Conservation (phyloP, 768 basidiomycete genomes). For the Boletus rubroflammeus region DNA sequence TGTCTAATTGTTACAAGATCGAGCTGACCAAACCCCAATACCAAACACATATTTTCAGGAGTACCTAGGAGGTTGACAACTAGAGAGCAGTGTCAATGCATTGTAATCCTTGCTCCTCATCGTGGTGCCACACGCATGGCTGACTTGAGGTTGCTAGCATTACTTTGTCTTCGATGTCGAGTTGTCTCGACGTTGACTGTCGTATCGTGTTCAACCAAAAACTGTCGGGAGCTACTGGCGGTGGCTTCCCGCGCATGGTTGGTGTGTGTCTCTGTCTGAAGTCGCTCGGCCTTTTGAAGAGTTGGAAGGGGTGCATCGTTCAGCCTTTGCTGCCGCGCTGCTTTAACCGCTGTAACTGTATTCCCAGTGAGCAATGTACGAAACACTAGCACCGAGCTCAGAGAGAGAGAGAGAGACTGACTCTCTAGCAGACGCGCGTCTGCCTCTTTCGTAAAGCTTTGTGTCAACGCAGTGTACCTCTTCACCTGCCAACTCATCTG, state of each 20-base stretch:
- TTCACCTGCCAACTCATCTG: conserved; percentile 86
- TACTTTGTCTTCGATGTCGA: conserved; percentile 31
- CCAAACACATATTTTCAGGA: conserved; percentile 10
- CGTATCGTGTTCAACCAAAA: conserved; percentile 29
- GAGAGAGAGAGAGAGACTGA: conserved; percentile 26
- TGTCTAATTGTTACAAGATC: conserved; percentile 25
- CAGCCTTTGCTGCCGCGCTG: conserved; percentile 17
- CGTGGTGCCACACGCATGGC: conserved; percentile 34
- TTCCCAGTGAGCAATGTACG: conserved; percentile 5
- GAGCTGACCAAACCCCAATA: conserved; percentile 1
- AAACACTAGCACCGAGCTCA: background rate
- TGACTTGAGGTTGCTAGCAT: conserved; percentile 34
- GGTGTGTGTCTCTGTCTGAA: conserved; percentile 23
- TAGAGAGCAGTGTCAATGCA: background rate
- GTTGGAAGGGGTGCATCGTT: conserved; percentile 11
- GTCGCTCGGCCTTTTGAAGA: conserved; percentile 23
- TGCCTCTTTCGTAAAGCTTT: conserved; percentile 77
- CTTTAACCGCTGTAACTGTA: conserved; percentile 28
- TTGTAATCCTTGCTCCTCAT: conserved; percentile 7
- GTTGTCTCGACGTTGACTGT: conserved; percentile 27
- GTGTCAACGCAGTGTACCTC: conserved; percentile 73
- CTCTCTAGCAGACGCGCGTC: conserved; percentile 66
- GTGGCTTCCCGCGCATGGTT: conserved; percentile 27
- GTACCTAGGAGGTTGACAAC: conserved; percentile 1
- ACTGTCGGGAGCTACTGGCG: conserved; percentile 18